Evolutionary conservation across 352 stramenopile genomes (phyloP).

Genomic region (Elongisporangium prolatum): DNA sequence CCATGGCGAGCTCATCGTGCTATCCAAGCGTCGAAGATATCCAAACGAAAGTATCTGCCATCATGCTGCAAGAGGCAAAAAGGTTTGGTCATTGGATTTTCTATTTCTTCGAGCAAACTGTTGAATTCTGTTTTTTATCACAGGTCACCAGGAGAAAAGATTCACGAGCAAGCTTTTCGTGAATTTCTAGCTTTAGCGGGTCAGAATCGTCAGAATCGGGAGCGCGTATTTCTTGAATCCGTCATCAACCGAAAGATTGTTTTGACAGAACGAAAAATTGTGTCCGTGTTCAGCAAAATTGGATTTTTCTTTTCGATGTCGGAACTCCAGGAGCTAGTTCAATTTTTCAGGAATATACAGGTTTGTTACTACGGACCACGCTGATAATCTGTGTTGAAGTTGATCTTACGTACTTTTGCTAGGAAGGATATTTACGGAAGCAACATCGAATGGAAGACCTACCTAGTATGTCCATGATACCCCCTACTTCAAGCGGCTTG

Average conservation of each 20-base stretch:
- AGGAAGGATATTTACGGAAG: slow-evolving; percentile 44
- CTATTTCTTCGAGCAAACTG: too few species aligned
- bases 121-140: background rate
- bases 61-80: slow-evolving; percentile 58
- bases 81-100: background rate
- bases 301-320: slow-evolving; percentile 45
- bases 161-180: slow-evolving; percentile 52
- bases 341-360: slow-evolving; percentile 45
- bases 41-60: slow-evolving; percentile 47
- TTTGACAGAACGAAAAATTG: slow-evolving; percentile 55
- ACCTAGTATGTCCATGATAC: slow-evolving; percentile 50
- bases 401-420: background rate
- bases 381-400: background rate
- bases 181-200: slow-evolving; percentile 48
- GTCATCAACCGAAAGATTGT: slow-evolving; percentile 60
- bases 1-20: slow-evolving; percentile 38
- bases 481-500: slow-evolving; percentile 26
- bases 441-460: slow-evolving; percentile 58
- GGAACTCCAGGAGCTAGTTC: slow-evolving; percentile 47
- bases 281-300: slow-evolving; percentile 40
- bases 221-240: slow-evolving; percentile 51
- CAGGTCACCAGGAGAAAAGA: slow-evolving; percentile 47
- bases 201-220: slow-evolving; percentile 34
- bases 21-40: slow-evolving; percentile 46
- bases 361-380: slow-evolving; percentile 8